Conservation (phyloP, 345 rosid species). For the Gossypium ekmanianum region DNA sequence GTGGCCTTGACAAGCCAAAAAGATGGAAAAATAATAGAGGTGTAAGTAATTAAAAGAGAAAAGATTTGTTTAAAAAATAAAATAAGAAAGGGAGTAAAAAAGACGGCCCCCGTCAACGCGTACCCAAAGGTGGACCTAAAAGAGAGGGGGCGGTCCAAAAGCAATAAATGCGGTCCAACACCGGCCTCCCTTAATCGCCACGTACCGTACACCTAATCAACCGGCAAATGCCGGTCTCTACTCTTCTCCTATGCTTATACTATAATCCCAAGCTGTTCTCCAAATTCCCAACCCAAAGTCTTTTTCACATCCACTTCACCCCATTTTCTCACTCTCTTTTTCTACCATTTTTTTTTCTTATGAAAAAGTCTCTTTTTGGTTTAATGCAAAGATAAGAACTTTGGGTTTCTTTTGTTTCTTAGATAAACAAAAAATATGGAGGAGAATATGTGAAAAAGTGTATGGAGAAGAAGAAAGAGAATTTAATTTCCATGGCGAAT, state of each 20-base stretch:
- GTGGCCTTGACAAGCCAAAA: no score
- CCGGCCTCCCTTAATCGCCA: constrained; percentile 35
- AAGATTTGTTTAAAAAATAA: no score
- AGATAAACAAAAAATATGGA: background rate
- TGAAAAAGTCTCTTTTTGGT: no score
- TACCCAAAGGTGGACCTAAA: constrained; percentile 23
- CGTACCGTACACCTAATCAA: constrained; percentile 29
- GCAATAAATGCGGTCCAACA: constrained; percentile 51
- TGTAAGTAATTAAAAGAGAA: background rate
- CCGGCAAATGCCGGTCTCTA: constrained; percentile 63
- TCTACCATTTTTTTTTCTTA: background rate
- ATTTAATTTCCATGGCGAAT: constrained; percentile 43
- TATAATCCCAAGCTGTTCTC: constrained; percentile 54
- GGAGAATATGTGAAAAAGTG: constrained; percentile 29
- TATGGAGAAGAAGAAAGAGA: constrained; percentile 38
- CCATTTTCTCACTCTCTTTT: constrained; percentile 4
- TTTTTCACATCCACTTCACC: constrained; percentile 35
- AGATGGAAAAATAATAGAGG: no score
- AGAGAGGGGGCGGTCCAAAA: constrained; percentile 19
- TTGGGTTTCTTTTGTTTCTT: background rate
- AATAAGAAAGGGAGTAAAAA: constrained; percentile 21
- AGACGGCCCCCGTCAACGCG: constrained; percentile 37
- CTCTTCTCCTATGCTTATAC: constrained; percentile 7
- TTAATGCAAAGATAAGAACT: background rate
- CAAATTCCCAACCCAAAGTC: constrained; percentile 33